Percentiles rank a stretch among this genome's conserved stretches.
Conservation (phyloP, 192 early-diverging fungal species). For the Mortierella hygrophila region DNA sequence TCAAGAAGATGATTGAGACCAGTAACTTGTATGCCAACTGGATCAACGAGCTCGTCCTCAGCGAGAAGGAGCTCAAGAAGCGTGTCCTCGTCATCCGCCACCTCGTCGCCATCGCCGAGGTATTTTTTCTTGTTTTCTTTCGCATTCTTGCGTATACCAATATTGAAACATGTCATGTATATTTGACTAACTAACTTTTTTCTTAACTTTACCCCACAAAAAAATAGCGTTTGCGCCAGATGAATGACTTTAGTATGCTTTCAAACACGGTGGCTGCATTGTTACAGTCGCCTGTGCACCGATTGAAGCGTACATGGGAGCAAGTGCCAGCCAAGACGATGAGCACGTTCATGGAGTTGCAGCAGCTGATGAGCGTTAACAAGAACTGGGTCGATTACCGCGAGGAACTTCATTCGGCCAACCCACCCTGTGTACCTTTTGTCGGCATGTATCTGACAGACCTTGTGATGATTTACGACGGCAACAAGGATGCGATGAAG, state of each 20-base stretch:
- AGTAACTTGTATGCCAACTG: constrained; percentile 89
- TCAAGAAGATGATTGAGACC: constrained; percentile 88
- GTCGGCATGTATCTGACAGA: constrained; percentile 80
- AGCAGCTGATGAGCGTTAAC: constrained; percentile 79
- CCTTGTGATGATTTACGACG: constrained; percentile 92
- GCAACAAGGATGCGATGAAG: constrained; percentile 80
- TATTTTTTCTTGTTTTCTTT: constrained; percentile 21
- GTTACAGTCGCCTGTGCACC: constrained; percentile 85
- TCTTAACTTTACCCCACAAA: no score
- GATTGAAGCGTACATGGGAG: constrained; percentile 95
- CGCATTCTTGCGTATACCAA: not conserved
- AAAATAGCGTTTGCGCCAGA: constrained; percentile 52
- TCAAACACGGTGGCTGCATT: constrained; percentile 90
- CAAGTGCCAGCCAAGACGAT: constrained; percentile 68
- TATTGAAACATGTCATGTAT: constrained; percentile 43
- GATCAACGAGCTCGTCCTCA: constrained; percentile 87
- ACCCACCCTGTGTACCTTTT: constrained; percentile 87
- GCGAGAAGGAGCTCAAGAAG: constrained; percentile 84
- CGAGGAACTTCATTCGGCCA: constrained; percentile 82
- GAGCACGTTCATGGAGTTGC: constrained; percentile 71
- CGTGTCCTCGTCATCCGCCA: constrained; percentile 84
- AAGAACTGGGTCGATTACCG: constrained; percentile 90
- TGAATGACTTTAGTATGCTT: constrained; percentile 95
- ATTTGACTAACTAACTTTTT: constrained; percentile 40
- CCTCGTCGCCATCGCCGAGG: constrained; percentile 84